A percentile compares a stretch with the other conserved stretches of the same genome.
phyloP scores from a whole-genome alignment of 225 moss, liverwort and hornwort species.

The Climacium dendroides region DNA sequence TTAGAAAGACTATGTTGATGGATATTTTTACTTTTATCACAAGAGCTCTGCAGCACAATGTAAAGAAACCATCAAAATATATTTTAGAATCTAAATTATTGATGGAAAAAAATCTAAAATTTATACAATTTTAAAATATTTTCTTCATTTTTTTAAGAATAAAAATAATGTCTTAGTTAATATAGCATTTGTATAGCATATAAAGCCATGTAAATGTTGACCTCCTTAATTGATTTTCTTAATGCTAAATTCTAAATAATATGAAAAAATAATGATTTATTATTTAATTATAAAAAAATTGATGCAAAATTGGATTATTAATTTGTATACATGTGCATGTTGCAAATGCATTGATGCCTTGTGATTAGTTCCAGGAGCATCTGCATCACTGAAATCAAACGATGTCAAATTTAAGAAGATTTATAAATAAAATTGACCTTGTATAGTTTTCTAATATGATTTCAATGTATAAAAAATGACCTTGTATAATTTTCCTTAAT shows the following conservation, averaged over 20 bases:
- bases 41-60: not conserved
- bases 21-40: slow-evolving; percentile 12
- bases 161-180: too few species aligned
- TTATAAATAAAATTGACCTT: too few species aligned
- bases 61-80: not conserved
- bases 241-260: not conserved
- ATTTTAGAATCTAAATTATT: not conserved
- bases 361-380: slow-evolving; percentile 36
- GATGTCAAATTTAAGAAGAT: not conserved
- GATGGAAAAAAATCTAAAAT: not conserved
- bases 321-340: not conserved
- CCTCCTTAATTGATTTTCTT: not conserved
- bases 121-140: not conserved
- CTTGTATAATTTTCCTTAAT: too few species aligned
- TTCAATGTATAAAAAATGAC: too few species aligned
- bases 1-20: slow-evolving; percentile 11
- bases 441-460: too few species aligned
- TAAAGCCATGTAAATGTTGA: not conserved
- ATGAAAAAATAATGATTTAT: not conserved
- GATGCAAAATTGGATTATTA: not conserved
- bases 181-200: not conserved
- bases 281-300: too few species aligned
- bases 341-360: not conserved
- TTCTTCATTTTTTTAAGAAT: not conserved
- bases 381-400: slow-evolving; percentile 30